phyloP scores from a whole-genome alignment of 208 protist genomes.

The Herpetomonas muscarum region DNA sequence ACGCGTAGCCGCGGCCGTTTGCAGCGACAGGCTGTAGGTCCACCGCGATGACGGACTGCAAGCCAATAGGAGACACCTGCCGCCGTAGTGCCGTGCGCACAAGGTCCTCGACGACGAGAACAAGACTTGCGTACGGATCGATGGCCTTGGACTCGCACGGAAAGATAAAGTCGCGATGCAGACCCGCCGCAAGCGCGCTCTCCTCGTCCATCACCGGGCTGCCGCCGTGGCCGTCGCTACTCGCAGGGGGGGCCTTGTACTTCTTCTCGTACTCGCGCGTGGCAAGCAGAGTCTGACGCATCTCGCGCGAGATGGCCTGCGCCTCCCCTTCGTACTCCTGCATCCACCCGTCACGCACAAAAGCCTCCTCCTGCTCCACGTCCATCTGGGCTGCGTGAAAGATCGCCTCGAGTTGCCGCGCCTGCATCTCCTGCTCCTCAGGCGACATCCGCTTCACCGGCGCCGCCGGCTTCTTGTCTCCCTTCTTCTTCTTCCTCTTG shows the following conservation, averaged over 20 bases:
- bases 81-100: constrained; percentile 53
- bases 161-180: constrained; percentile 45
- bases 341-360: constrained; percentile 22
- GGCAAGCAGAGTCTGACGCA: constrained; percentile 43
- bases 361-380: constrained; percentile 57
- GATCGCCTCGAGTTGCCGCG: constrained; percentile 45
- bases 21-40: constrained; percentile 76
- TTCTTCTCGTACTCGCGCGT: constrained; percentile 63
- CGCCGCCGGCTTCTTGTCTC: constrained; percentile 22
- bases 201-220: not conserved
- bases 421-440: constrained; percentile 51
- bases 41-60: not conserved
- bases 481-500: constrained; percentile 56
- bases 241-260: constrained; percentile 29
- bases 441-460: constrained; percentile 40
- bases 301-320: constrained; percentile 50
- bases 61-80: constrained; percentile 21
- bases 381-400: constrained; percentile 36
- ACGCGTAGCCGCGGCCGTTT: constrained; percentile 56
- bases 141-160: constrained; percentile 49
- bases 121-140: constrained; percentile 65
- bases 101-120: constrained; percentile 66
- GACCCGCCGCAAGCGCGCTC: constrained; percentile 18
- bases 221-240: too few species aligned
- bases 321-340: constrained; percentile 64